phyloP scores from a whole-genome alignment of 129 eudicot genomes.

The Glebionis coronaria region DNA sequence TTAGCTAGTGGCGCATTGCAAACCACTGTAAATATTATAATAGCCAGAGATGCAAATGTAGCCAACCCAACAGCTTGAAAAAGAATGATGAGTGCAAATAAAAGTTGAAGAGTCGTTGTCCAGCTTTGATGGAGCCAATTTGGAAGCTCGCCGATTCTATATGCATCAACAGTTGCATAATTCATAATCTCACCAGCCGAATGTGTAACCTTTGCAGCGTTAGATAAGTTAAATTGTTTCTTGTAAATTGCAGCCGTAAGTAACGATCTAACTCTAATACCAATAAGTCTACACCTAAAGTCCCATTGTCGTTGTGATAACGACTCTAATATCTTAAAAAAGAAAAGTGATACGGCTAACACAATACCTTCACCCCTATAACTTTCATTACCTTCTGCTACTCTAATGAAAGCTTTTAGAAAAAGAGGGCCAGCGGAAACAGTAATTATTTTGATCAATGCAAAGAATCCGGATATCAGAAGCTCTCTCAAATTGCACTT shows the following conservation, averaged over 20 bases:
- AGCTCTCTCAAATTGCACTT: conserved; percentile 71
- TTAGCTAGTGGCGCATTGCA: conserved; percentile 91
- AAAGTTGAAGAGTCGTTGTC: conserved; percentile 84
- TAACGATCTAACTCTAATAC: conserved; percentile 65
- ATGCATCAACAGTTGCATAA: conserved; percentile 84
- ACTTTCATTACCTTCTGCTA: conserved; percentile 73
- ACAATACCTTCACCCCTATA: conserved; percentile 62
- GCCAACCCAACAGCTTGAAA: conserved; percentile 80
- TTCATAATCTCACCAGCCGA: conserved; percentile 91
- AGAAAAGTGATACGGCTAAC: conserved; percentile 61
- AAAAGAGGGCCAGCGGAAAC: conserved; percentile 85
- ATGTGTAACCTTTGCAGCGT: conserved; percentile 69
- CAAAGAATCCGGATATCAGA: conserved; percentile 78
- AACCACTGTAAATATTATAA: conserved; percentile 68
- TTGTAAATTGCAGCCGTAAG: conserved; percentile 80
- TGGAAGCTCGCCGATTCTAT: conserved; percentile 90
- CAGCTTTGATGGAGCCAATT: conserved; percentile 88
- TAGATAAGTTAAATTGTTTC: conserved; percentile 74
- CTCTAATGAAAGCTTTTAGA: conserved; percentile 83
- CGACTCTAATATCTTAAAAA: conserved; percentile 62
- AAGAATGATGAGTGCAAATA: conserved; percentile 65
- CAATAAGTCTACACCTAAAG: conserved; percentile 70
- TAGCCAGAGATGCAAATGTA: conserved; percentile 68
- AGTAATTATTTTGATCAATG: conserved; percentile 63
- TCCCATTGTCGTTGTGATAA: conserved; percentile 95